Conservation (phyloP, 805 yeast species). For the Metschnikowia arizonensis region DNA sequence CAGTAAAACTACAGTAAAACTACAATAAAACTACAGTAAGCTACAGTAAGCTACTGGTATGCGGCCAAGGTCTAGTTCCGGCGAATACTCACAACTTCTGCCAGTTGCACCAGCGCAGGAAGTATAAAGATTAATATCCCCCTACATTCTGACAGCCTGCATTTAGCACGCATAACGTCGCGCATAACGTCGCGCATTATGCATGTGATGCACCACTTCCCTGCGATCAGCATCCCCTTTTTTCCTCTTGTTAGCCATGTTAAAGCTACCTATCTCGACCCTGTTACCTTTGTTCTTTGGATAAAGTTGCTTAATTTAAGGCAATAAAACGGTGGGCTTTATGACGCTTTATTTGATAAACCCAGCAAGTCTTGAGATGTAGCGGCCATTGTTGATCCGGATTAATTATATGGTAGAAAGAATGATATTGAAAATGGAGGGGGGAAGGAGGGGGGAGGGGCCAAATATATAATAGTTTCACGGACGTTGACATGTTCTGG, state of each 20-base stretch:
- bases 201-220: conserved; percentile 6
- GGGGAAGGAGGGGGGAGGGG: too few relatives aligned
- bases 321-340: not conserved
- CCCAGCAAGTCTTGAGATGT: not conserved
- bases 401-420: too few relatives aligned
- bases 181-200: conserved; percentile 6
- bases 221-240: conserved; percentile 6
- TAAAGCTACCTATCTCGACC: not conserved
- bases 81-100: too few relatives aligned
- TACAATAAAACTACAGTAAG: too few relatives aligned
- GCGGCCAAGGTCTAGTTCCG: too few relatives aligned
- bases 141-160: not conserved
- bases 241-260: not conserved
- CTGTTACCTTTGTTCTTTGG: not conserved
- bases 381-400: not conserved
- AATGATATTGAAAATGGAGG: too few relatives aligned
- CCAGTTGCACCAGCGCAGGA: not conserved
- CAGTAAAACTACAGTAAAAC: too few relatives aligned
- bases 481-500: not conserved
- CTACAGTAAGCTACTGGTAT: too few relatives aligned
- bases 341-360: not conserved
- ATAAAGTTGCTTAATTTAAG: not conserved
- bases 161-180: conserved; percentile 2
- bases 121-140: not conserved
- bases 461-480: not conserved